Conservation (phyloP, 1,284 basidiomycete genomes). For the Mrakiaceae sp. region DNA sequence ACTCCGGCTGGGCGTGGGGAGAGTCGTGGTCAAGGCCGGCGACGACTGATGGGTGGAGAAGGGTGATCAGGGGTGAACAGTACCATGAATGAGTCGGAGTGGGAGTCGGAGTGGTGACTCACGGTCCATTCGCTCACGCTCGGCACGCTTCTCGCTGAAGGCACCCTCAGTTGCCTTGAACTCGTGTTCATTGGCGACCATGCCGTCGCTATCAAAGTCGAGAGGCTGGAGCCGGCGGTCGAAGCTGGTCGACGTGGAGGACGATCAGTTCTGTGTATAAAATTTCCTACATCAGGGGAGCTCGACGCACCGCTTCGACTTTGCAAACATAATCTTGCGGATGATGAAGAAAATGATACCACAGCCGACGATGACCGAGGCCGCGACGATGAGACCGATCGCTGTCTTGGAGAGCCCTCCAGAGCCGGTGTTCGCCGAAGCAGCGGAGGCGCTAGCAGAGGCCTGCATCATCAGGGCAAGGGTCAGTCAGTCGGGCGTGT, state of each 20-base stretch:
- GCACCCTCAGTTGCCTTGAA: conserved; percentile 10
- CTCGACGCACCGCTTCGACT: background rate
- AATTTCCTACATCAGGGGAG: background rate
- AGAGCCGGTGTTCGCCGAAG: background rate
- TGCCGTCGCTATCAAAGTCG: conserved; percentile 5
- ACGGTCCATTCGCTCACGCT: conserved; percentile 4
- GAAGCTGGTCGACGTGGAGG: background rate
- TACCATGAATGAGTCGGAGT: background rate
- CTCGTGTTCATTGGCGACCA: conserved; percentile 5
- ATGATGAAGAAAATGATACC: background rate
- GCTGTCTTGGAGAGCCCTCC: background rate
- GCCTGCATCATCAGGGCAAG: background rate
- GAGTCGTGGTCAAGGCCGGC: conserved; percentile 1
- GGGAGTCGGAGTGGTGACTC: background rate
- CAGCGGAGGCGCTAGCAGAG: background rate
- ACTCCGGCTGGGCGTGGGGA: background rate
- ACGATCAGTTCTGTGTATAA: no score
- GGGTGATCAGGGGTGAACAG: background rate
- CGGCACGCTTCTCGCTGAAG: conserved; percentile 5
- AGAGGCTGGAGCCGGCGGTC: conserved; percentile 8
- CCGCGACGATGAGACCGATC: background rate
- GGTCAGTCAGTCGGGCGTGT: background rate
- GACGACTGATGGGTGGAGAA: background rate
- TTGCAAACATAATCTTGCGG: conserved; percentile 9
- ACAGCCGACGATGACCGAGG: background rate